Percentiles rank a stretch among this genome's conserved stretches.
Evolutionary conservation across 139 green algal species (phyloP).

Genomic region (Astrephomene gubernaculifera): DNA sequence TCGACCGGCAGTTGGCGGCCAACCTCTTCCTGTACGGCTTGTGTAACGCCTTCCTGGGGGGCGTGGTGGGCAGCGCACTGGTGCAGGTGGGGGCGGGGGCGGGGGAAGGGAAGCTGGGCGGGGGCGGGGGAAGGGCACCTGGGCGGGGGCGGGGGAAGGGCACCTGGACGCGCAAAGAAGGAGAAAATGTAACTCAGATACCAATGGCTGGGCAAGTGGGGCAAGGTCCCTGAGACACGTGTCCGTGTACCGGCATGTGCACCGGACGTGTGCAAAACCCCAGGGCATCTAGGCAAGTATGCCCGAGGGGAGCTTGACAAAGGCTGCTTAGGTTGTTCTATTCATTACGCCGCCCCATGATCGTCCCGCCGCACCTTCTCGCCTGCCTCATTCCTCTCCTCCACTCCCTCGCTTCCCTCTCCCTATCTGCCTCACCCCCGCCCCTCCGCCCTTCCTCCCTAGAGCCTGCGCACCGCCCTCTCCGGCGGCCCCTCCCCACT

Average conservation of each 20-base stretch:
- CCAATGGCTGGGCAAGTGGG: too few relatives aligned
- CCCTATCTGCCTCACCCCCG: neutral
- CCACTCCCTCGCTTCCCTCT: neutral
- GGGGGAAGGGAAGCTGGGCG: neutral
- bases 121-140: neutral
- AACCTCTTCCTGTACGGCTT: conserved; percentile 70
- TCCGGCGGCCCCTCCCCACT: conserved; percentile 48
- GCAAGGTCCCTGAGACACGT: too few relatives aligned
- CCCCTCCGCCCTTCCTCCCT: neutral
- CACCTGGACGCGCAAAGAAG: too few relatives aligned
- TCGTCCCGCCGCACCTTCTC: too few relatives aligned
- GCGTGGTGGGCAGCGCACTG: conserved; percentile 63
- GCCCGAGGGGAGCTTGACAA: too few relatives aligned
- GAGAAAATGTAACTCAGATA: too few relatives aligned
- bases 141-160: too few relatives aligned
- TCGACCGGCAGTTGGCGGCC: conserved; percentile 52
- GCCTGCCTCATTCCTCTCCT: neutral
- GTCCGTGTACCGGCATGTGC: too few relatives aligned
- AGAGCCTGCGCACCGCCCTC: neutral
- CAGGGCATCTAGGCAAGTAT: too few relatives aligned
- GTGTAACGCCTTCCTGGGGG: conserved; percentile 76
- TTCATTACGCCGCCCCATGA: too few relatives aligned
- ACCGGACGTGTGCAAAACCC: too few relatives aligned
- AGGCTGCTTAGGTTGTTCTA: too few relatives aligned
- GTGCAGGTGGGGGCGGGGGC: conserved; percentile 6